Evolutionary conservation across 2,329 filamentous ascomycete species (phyloP).

Genomic region (Diatrype stigma): DNA sequence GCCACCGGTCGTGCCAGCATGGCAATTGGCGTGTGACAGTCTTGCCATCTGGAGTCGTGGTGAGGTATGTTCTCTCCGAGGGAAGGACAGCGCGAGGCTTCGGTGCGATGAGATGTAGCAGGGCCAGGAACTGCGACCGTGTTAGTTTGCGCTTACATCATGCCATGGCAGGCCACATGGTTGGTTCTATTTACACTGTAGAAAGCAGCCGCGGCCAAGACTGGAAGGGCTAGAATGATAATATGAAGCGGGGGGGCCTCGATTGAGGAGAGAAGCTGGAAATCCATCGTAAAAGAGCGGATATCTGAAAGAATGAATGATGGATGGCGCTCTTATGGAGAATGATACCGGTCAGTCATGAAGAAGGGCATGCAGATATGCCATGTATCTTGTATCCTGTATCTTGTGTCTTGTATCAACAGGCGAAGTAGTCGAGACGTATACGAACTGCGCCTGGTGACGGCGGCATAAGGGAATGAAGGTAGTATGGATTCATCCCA

Average conservation of each 20-base stretch:
- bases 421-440: no score
- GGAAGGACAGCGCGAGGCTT: constrained; percentile 68
- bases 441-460: no score
- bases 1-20: constrained; percentile 82
- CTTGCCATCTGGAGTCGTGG: constrained; percentile 63
- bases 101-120: constrained; percentile 73
- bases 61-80: constrained; percentile 83
- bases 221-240: constrained; percentile 32
- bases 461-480: no score
- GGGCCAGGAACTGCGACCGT: constrained; percentile 54
- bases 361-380: no score
- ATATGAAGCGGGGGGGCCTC: constrained; percentile 36
- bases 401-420: no score
- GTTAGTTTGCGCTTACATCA: constrained; percentile 8
- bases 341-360: no score
- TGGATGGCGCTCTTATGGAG: neutral
- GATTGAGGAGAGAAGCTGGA: constrained; percentile 11
- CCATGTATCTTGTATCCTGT: no score
- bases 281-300: constrained; percentile 15
- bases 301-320: neutral
- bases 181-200: constrained; percentile 31
- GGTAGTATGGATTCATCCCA: no score
- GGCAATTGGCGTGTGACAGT: constrained; percentile 57
- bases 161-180: neutral
- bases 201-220: constrained; percentile 30